phyloP scores from a whole-genome alignment of 306 rosid species.

The Arachis hypogaea region DNA sequence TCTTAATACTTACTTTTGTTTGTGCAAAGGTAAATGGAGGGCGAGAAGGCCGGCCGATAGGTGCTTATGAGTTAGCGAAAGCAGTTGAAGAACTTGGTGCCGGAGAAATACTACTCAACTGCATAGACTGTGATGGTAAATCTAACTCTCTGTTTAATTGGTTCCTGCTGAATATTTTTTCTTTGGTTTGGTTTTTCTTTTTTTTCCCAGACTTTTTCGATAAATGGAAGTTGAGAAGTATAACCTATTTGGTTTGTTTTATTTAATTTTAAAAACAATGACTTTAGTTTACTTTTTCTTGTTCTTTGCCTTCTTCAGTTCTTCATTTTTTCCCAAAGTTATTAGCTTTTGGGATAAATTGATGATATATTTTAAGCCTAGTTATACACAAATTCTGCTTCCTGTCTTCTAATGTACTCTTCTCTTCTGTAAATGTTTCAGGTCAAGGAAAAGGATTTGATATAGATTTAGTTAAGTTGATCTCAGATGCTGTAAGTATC shows the following conservation, averaged over 20 bases:
- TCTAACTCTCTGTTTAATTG: conserved; percentile 20
- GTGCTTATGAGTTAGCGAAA: conserved; percentile 95
- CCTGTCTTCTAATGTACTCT: conserved; percentile 19
- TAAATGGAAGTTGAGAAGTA: neutral
- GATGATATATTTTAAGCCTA: neutral
- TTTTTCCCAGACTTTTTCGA: neutral
- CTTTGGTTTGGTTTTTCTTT: neutral
- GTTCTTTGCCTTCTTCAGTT: neutral
- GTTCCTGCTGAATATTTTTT: neutral
- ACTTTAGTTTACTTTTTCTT: neutral
- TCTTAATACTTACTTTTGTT: conserved; percentile 28
- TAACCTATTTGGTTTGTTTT: neutral
- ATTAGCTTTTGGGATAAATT: neutral
- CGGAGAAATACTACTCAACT: conserved; percentile 94
- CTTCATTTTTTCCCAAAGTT: neutral
- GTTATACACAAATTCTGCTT: neutral
- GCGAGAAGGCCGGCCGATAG: conserved; percentile 91
- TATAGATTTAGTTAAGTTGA: conserved; percentile 63
- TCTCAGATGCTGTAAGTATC: conserved; percentile 85
- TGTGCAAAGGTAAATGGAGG: conserved; percentile 79
- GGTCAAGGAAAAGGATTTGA: conserved; percentile 99
- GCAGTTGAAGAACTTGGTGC: conserved; percentile 97
- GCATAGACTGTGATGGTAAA: conserved; percentile 96
- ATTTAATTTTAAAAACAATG: neutral
- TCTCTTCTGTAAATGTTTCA: conserved; percentile 42